phyloP scores from a whole-genome alignment of 352 stramenopile genomes.

The Globisporangium irregulare region DNA sequence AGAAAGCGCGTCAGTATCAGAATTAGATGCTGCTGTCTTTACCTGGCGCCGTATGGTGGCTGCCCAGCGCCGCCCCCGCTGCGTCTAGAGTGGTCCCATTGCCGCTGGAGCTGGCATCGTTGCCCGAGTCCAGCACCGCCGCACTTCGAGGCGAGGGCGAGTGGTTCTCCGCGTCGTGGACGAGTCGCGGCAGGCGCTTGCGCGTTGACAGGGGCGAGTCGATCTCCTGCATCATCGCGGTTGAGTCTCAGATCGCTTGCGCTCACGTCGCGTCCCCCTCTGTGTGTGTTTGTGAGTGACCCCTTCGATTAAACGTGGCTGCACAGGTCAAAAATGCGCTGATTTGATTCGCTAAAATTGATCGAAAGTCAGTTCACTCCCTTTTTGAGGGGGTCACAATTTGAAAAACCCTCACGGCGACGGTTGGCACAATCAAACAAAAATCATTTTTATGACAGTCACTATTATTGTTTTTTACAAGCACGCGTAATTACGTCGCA shows the following conservation, averaged over 20 bases:
- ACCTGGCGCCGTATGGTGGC: constrained; percentile 5
- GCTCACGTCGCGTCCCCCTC: background rate
- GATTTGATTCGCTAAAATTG: constrained; percentile 8
- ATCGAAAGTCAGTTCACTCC: constrained; percentile 4
- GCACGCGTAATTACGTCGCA: constrained; percentile 8
- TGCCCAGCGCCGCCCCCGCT: background rate
- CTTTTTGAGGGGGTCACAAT: background rate
- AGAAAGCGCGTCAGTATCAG: background rate
- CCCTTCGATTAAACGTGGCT: constrained; percentile 8
- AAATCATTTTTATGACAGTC: background rate
- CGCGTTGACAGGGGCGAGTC: constrained; percentile 18
- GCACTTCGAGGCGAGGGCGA: background rate
- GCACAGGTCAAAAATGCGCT: background rate
- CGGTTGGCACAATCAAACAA: background rate
- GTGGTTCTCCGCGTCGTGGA: background rate
- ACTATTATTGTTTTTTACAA: constrained; percentile 7
- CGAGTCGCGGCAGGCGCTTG: constrained; percentile 26
- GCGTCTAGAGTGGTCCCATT: background rate
- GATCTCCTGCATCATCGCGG: constrained; percentile 26
- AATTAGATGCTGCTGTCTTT: background rate
- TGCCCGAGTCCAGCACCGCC: background rate
- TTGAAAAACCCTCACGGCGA: background rate
- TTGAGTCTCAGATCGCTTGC: background rate
- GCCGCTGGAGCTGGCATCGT: background rate
- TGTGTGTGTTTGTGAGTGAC: background rate